Conservation (phyloP, 2,329 filamentous ascomycete genomes). For the Colletotrichum aenigma region DNA sequence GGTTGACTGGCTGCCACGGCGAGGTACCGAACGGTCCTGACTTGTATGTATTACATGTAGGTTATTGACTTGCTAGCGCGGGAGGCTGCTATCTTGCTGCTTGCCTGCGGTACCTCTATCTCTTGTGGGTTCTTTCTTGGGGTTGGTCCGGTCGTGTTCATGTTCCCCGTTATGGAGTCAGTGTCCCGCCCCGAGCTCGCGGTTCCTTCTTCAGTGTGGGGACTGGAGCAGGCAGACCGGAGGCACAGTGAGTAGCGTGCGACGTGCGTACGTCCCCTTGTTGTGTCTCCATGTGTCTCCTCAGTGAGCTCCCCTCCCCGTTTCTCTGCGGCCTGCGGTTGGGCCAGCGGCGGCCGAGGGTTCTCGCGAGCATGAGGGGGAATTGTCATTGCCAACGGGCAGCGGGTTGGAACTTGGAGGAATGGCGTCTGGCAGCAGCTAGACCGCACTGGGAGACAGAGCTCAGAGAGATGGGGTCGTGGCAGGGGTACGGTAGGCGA, state of each 20-base stretch:
- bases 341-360: not conserved
- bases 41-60: not conserved
- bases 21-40: not conserved
- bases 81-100: not conserved
- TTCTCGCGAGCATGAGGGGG: not conserved
- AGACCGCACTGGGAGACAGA: not conserved
- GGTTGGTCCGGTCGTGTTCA: not conserved
- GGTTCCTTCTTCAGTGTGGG: not conserved
- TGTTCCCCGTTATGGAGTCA: not conserved
- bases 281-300: not conserved
- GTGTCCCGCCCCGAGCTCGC: not conserved
- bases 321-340: not conserved
- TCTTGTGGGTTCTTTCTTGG: not conserved
- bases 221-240: not conserved
- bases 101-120: not conserved
- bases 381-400: not conserved
- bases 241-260: not conserved
- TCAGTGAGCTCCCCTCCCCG: not conserved
- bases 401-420: not conserved
- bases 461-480: not conserved
- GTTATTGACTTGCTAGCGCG: not conserved
- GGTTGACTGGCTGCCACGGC: not conserved
- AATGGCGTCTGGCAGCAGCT: not conserved
- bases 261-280: not conserved
- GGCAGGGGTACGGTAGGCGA: not conserved